Evolutionary conservation across 2,329 filamentous ascomycete genomes (phyloP).

Genomic region (Didymella segeticola): DNA sequence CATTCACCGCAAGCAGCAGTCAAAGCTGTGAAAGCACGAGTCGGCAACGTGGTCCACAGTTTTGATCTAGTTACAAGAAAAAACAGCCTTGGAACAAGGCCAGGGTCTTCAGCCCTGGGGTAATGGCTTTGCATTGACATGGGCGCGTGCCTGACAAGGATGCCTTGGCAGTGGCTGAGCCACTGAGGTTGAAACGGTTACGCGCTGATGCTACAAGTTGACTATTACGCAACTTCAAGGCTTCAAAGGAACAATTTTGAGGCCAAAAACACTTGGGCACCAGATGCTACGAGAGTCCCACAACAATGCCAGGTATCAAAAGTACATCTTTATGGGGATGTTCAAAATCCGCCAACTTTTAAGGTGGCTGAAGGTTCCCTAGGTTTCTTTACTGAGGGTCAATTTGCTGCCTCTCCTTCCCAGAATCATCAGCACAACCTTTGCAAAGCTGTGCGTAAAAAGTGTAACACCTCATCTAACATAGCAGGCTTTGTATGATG

Average conservation of each 20-base stretch:
- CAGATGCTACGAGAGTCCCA: too few species aligned
- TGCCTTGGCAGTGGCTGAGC: conserved; percentile 1
- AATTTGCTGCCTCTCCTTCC: not conserved
- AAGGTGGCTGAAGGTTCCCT: too few species aligned
- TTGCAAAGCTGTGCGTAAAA: not conserved
- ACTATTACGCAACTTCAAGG: not conserved
- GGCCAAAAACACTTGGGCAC: too few species aligned
- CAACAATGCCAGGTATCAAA: too few species aligned
- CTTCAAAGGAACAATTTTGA: not conserved
- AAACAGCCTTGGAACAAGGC: not conserved
- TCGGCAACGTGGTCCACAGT: conserved; percentile 52
- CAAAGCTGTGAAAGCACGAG: conserved; percentile 55
- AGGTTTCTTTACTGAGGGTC: not conserved
- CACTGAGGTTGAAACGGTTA: not conserved
- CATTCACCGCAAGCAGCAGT: conserved; percentile 40
- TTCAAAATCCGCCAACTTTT: too few species aligned
- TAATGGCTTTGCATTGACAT: conserved; percentile 18
- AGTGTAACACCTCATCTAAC: not conserved
- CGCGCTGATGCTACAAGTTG: not conserved
- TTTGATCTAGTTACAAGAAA: conserved; percentile 32
- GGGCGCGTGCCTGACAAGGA: conserved; percentile 12
- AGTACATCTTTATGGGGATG: too few species aligned
- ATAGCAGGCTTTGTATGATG: not conserved
- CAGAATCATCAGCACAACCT: not conserved
- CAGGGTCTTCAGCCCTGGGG: conserved; percentile 6